Percentiles rank a stretch among this genome's conserved stretches.
Conservation (phyloP, 306 rosid genomes). For the Biancaea sappan region DNA sequence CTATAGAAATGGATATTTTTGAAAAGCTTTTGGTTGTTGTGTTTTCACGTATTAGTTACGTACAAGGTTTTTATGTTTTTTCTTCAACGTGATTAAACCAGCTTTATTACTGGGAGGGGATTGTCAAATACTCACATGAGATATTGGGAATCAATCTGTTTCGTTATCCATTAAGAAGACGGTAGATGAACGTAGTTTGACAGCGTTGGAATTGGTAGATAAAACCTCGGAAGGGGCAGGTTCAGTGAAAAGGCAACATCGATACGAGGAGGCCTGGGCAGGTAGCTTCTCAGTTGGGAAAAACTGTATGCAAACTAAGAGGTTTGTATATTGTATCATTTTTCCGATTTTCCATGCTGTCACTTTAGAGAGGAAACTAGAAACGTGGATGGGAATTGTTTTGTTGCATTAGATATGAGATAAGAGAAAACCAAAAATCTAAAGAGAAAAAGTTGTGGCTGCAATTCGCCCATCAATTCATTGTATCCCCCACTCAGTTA, state of each 20-base stretch:
- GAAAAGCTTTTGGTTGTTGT: no score
- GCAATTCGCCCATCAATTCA: conserved; percentile 58
- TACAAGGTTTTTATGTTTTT: no score
- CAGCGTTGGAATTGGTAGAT: background rate
- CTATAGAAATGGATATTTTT: background rate
- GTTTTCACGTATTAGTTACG: no score
- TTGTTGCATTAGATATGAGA: conserved; percentile 35
- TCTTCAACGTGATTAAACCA: no score
- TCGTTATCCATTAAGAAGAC: background rate
- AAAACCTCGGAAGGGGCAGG: background rate
- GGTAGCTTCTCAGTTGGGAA: background rate
- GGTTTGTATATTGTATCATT: background rate
- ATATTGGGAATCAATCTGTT: background rate
- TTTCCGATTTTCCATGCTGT: conserved; percentile 45
- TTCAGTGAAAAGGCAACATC: background rate
- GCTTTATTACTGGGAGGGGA: background rate
- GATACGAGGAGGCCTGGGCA: background rate
- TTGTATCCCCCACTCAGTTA: conserved; percentile 49
- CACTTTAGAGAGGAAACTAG: conserved; percentile 56
- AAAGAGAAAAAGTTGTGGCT: conserved; percentile 67
- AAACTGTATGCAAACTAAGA: background rate
- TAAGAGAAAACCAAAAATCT: conserved; percentile 41
- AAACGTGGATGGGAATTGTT: conserved; percentile 56
- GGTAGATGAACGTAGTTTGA: background rate
- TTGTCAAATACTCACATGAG: background rate